Evolutionary conservation across 345 rosid species (phyloP).

Genomic region (Raphanus raphanistrum): DNA sequence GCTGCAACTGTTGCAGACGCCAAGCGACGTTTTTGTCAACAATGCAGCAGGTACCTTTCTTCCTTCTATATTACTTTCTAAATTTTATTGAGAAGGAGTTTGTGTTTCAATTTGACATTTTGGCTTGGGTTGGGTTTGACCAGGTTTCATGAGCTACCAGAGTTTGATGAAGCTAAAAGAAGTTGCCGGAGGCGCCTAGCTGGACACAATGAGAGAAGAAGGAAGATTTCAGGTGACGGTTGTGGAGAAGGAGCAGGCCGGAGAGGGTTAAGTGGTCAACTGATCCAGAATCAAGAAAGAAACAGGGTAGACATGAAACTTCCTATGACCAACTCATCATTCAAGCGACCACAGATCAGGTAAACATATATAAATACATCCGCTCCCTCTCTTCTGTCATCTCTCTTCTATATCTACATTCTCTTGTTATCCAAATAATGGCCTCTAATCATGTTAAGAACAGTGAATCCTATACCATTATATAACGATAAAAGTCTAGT

Average conservation of each 20-base stretch:
- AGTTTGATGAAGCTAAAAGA: constrained; percentile 86
- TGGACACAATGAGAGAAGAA: constrained; percentile 82
- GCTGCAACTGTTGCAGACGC: constrained; percentile 57
- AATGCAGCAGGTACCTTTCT: constrained; percentile 81
- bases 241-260: constrained; percentile 61
- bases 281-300: constrained; percentile 38
- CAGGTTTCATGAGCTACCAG: constrained; percentile 77
- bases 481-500: neutral
- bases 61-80: constrained; percentile 1
- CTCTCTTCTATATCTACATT: constrained; percentile 25
- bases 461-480: neutral
- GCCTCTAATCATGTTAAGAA: constrained; percentile 19
- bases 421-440: constrained; percentile 19
- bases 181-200: constrained; percentile 86
- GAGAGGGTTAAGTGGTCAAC: constrained; percentile 37
- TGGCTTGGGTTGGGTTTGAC: constrained; percentile 1
- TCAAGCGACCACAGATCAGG: constrained; percentile 43
- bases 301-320: constrained; percentile 20
- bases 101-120: neutral
- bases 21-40: constrained; percentile 83
- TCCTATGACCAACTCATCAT: constrained; percentile 32
- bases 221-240: constrained; percentile 61
- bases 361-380: constrained; percentile 44
- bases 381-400: constrained; percentile 95
- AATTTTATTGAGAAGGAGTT: neutral